phyloP scores from a whole-genome alignment of 192 early-diverging fungal genomes.

The Cladochytrium replicatum region DNA sequence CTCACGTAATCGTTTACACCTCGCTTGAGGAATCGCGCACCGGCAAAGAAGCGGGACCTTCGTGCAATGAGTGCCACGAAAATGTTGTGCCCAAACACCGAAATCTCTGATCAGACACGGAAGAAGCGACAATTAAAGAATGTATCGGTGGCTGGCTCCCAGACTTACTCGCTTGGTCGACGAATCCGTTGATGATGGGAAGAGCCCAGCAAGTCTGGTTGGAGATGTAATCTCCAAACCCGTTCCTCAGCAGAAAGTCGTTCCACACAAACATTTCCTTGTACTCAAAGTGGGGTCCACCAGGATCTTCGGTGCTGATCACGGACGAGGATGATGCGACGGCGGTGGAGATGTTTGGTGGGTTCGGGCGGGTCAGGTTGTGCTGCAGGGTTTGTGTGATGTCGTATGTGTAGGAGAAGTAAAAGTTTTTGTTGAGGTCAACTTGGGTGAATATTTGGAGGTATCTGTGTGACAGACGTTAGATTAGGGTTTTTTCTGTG shows the following conservation, averaged over 20 bases:
- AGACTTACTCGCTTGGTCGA: slow-evolving; percentile 83
- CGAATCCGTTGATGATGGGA: slow-evolving; percentile 87
- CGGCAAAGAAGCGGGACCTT: slow-evolving; percentile 88
- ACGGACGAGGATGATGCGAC: neutral
- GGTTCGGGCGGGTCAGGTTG: slow-evolving; percentile 69
- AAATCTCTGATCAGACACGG: slow-evolving; percentile 47
- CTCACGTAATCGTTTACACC: slow-evolving; percentile 76
- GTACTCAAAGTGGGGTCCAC: slow-evolving; percentile 20
- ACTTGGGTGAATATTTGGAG: slow-evolving; percentile 83
- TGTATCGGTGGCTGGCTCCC: neutral
- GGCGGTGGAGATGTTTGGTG: slow-evolving; percentile 15
- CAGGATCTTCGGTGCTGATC: slow-evolving; percentile 6
- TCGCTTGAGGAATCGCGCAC: slow-evolving; percentile 90
- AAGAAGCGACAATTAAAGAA: neutral
- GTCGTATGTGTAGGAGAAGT: slow-evolving; percentile 96
- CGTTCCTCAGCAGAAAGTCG: slow-evolving; percentile 56
- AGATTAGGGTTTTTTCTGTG: neutral
- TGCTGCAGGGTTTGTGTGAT: slow-evolving; percentile 81
- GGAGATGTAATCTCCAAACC: slow-evolving; percentile 42
- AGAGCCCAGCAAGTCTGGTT: slow-evolving; percentile 54
- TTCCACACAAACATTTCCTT: slow-evolving; percentile 98
- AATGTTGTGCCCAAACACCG: slow-evolving; percentile 83
- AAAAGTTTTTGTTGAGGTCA: slow-evolving; percentile 90
- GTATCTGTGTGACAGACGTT: slow-evolving; percentile 31
- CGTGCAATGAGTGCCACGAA: slow-evolving; percentile 91